phyloP scores from a whole-genome alignment of 176 grass and related monocot species.

The Musa schizocarpa region DNA sequence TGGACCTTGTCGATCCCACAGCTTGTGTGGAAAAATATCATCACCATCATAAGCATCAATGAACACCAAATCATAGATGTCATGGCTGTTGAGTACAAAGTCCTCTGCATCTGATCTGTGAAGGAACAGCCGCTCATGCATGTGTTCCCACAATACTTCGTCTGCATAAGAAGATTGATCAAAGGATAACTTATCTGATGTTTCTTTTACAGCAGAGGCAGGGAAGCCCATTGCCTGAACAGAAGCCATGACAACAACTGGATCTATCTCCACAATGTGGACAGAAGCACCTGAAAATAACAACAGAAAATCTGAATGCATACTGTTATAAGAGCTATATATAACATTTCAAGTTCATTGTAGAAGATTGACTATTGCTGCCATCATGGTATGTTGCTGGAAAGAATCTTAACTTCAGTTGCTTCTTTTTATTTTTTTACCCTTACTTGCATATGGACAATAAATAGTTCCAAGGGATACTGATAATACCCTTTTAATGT shows the following conservation, averaged over 20 bases:
- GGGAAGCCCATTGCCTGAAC: conserved; percentile 88
- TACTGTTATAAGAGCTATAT: neutral
- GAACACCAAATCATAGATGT: conserved; percentile 67
- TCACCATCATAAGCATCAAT: conserved; percentile 81
- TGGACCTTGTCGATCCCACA: conserved; percentile 52
- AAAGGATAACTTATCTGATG: conserved; percentile 1
- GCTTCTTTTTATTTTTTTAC: neutral
- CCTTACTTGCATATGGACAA: neutral
- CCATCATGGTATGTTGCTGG: neutral
- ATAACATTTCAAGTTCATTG: neutral
- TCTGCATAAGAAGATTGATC: conserved; percentile 23
- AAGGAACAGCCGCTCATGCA: conserved; percentile 48
- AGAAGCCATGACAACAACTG: conserved; percentile 57
- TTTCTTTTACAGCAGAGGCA: conserved; percentile 24
- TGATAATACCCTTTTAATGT: neutral
- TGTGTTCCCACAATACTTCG: conserved; percentile 41
- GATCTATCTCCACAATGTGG: conserved; percentile 88
- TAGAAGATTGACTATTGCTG: neutral
- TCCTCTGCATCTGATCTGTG: conserved; percentile 55
- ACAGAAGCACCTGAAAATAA: conserved; percentile 54
- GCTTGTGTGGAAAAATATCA: conserved; percentile 68
- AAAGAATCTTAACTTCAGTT: neutral
- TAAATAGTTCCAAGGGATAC: neutral
- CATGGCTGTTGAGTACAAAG: conserved; percentile 29
- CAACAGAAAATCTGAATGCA: neutral